Conservation (phyloP, 208 protist species). For the Trichomonas tenax region DNA sequence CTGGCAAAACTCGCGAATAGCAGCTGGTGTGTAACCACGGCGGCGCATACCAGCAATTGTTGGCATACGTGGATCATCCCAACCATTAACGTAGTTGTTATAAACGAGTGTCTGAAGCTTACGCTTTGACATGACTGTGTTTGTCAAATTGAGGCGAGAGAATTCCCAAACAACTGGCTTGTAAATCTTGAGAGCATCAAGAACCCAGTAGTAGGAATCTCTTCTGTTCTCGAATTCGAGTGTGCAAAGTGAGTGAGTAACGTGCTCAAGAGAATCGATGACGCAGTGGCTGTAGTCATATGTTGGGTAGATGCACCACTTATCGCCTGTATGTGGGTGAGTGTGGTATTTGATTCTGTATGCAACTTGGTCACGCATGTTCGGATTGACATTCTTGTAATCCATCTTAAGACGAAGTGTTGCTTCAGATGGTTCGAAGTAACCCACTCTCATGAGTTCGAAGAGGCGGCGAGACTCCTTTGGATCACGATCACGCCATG, state of each 20-base stretch:
- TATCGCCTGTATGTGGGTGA: constrained; percentile 67
- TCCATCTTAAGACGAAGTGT: constrained; percentile 95
- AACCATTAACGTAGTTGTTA: constrained; percentile 35
- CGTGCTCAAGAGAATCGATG: constrained; percentile 94
- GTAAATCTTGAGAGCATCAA: constrained; percentile 44
- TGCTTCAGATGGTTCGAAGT: constrained; percentile 83
- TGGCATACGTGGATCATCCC: constrained; percentile 49
- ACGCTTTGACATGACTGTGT: constrained; percentile 48
- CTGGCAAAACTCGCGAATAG: constrained; percentile 38
- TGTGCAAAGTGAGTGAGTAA: constrained; percentile 99
- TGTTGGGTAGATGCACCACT: constrained; percentile 96
- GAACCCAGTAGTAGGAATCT: constrained; percentile 50
- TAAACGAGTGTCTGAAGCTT: constrained; percentile 39
- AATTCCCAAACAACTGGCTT: constrained; percentile 51
- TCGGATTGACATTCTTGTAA: constrained; percentile 80
- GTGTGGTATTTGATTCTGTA: constrained; percentile 90
- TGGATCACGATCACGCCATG: constrained; percentile 50
- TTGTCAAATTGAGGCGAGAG: constrained; percentile 46
- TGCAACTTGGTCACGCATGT: constrained; percentile 92
- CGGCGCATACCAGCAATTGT: constrained; percentile 44
- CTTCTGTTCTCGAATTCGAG: constrained; percentile 87
- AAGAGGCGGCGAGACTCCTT: constrained; percentile 56
- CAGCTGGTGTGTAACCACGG: constrained; percentile 34
- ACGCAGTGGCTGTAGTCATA: constrained; percentile 99
- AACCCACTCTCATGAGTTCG: constrained; percentile 56